These are phyloP conservation scores for Botrytis porri DNA, from an alignment of 2,329 filamentous ascomycete genomes.

Conservation along the genomic window DNA sequence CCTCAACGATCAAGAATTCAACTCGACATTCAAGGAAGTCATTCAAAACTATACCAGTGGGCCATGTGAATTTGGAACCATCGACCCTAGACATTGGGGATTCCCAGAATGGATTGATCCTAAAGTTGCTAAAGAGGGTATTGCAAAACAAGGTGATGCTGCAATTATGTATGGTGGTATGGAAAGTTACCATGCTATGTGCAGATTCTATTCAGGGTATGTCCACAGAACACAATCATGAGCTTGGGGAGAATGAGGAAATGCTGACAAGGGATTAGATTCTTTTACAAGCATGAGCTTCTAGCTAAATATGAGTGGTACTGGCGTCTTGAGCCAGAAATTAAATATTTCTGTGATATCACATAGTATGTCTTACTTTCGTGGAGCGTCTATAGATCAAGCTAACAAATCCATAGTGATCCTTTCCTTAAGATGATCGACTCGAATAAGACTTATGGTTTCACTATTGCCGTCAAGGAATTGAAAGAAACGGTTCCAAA, in stretches of 20 bases:
- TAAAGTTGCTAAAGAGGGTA: conserved; percentile 91
- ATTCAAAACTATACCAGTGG: conserved; percentile 87
- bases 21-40: conserved; percentile 85
- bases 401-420: conserved; percentile 55
- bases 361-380: conserved; percentile 68
- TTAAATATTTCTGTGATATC: conserved; percentile 99
- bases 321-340: conserved; percentile 97
- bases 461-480: conserved; percentile 98
- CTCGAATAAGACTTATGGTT: conserved; percentile 95
- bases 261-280: conserved; percentile 47
- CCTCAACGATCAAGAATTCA: conserved; percentile 95
- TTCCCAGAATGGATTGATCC: conserved; percentile 95
- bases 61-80: conserved; percentile 88
- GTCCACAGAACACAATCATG: conserved; percentile 35
- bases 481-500: conserved; percentile 96
- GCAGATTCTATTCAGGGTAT: conserved; percentile 96
- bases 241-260: not conserved
- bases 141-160: conserved; percentile 91
- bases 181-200: conserved; percentile 99
- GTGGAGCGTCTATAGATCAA: not conserved
- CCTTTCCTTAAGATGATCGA: conserved; percentile 95
- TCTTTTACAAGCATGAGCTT: conserved; percentile 96
- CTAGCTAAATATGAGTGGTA: conserved; percentile 99
- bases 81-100: conserved; percentile 88
- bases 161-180: conserved; percentile 99